Evolutionary conservation across 2,329 filamentous ascomycete genomes (phyloP).

Genomic region (Colletotrichum magnum): DNA sequence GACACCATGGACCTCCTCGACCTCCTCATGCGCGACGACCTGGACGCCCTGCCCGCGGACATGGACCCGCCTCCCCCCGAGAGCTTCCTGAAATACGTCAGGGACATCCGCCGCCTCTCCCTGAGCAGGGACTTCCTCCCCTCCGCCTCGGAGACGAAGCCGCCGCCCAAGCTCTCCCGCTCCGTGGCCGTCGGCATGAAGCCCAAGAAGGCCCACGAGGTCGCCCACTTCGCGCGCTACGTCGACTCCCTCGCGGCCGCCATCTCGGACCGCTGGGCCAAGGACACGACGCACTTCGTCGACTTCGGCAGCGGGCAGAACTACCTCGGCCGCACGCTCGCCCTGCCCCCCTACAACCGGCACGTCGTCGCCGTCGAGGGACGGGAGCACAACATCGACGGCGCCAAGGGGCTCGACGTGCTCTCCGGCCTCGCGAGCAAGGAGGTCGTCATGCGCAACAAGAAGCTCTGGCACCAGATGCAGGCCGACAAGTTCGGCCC

Average conservation of each 20-base stretch:
- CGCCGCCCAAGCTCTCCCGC: slow-evolving; percentile 73
- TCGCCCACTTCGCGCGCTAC: slow-evolving; percentile 90
- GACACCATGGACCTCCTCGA: slow-evolving; percentile 84
- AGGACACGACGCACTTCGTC: slow-evolving; percentile 85
- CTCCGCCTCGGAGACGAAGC: slow-evolving; percentile 52
- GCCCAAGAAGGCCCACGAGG: slow-evolving; percentile 95
- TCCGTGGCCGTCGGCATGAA: slow-evolving; percentile 92
- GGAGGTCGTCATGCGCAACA: slow-evolving; percentile 82
- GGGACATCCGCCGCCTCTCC: slow-evolving; percentile 77
- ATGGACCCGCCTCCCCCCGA: slow-evolving; percentile 57
- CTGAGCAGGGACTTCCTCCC: slow-evolving; percentile 72
- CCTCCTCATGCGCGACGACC: slow-evolving; percentile 83
- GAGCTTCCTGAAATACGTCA: slow-evolving; percentile 80
- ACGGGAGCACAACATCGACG: slow-evolving; percentile 86
- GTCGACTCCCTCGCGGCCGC: slow-evolving; percentile 73
- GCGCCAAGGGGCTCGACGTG: slow-evolving; percentile 88
- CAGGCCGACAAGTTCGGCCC: slow-evolving; percentile 58
- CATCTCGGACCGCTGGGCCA: slow-evolving; percentile 70
- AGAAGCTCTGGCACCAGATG: slow-evolving; percentile 79
- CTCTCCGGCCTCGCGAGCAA: slow-evolving; percentile 82
- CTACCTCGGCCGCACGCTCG: slow-evolving; percentile 90
- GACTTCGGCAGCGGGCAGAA: slow-evolving; percentile 98
- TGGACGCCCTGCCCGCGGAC: slow-evolving; percentile 58
- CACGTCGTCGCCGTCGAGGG: slow-evolving; percentile 94
- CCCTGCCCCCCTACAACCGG: slow-evolving; percentile 86